Base-by-base conservation (phyloP, 1,284 basidiomycete species). In the Pisolithus thermaeus region DNA sequence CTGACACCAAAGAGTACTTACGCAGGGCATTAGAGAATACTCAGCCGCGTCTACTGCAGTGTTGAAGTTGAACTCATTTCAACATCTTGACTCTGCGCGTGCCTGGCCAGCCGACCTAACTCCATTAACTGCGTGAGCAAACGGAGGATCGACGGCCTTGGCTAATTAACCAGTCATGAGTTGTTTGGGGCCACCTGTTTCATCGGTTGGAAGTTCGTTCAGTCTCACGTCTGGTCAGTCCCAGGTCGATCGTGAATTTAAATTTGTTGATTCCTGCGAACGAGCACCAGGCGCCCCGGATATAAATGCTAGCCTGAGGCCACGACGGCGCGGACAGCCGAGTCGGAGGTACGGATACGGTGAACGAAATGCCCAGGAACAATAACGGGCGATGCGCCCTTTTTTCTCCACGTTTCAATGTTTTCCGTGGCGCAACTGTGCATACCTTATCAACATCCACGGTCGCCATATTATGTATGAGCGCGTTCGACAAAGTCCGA, bases 61-160 rank as follows among this genome's bases (percentile, higher is more conserved):
- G 32, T 35, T 35, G 30, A 30, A 30, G 32, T 35, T 35, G 30
- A 30, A 30, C 30, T 8, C 30, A 30, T 30, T 12, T 30, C 32
- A 35, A 35, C 32, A 35, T 35, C 32, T 14, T 35, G 32, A 14
- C 11, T 35, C 5, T 14, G 32, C 32, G 23, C 6, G 41, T 42
- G 20, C 14, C 20, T 16, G 9, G 22, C 27, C 16, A 18, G 42
- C 42, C 42, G 8, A 43, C 27, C 12, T 43, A 43, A 30, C 42
- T 27, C 42, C 42, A 9, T 23, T 25, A 27, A 43, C 14, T 27
- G 42, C 27, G 14, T 43, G 42, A 27, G n/a, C 42, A 25, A 27
- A 27, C 27, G 42, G 42, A 43, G 42, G 42, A 43, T 43, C 42
- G 23, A 43, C 42, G 42, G 42, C 42, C 23, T 43, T 43, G 42